Conservation (phyloP, 2,329 filamentous ascomycete species). For the Pseudogymnoascus sp. region DNA sequence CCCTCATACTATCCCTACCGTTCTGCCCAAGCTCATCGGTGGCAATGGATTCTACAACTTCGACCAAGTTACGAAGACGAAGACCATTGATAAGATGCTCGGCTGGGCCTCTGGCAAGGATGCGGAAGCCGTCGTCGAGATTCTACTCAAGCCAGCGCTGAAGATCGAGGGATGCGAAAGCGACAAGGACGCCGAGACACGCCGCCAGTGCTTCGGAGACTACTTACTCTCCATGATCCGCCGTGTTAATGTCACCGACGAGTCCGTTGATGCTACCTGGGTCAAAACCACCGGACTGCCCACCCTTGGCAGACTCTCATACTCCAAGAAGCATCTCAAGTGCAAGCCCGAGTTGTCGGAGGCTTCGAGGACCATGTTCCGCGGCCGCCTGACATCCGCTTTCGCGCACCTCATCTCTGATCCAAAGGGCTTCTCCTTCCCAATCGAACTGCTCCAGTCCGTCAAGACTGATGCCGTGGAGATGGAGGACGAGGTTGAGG, state of each 20-base stretch:
- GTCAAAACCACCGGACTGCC: constrained; percentile 22
- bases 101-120: constrained; percentile 19
- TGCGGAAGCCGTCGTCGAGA: constrained; percentile 37
- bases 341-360: constrained; percentile 40
- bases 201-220: constrained; percentile 27
- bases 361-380: constrained; percentile 47
- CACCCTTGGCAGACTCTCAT: constrained; percentile 45
- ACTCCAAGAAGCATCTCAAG: constrained; percentile 40
- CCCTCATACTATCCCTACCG: constrained; percentile 48
- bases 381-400: constrained; percentile 49
- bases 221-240: constrained; percentile 27
- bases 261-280: constrained; percentile 19
- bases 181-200: constrained; percentile 24
- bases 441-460: constrained; percentile 23
- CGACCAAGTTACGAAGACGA: constrained; percentile 77
- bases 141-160: constrained; percentile 40
- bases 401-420: constrained; percentile 51
- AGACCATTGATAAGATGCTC: constrained; percentile 62
- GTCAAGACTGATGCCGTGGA: constrained; percentile 34
- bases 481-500: constrained; percentile 49
- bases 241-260: constrained; percentile 20
- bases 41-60: constrained; percentile 69
- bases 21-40: constrained; percentile 62
- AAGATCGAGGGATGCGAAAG: constrained; percentile 30
- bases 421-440: constrained; percentile 42